These are phyloP conservation scores for Peniophora sp. DNA, from an alignment of 1,284 basidiomycete genomes.

Conservation along the genomic window DNA sequence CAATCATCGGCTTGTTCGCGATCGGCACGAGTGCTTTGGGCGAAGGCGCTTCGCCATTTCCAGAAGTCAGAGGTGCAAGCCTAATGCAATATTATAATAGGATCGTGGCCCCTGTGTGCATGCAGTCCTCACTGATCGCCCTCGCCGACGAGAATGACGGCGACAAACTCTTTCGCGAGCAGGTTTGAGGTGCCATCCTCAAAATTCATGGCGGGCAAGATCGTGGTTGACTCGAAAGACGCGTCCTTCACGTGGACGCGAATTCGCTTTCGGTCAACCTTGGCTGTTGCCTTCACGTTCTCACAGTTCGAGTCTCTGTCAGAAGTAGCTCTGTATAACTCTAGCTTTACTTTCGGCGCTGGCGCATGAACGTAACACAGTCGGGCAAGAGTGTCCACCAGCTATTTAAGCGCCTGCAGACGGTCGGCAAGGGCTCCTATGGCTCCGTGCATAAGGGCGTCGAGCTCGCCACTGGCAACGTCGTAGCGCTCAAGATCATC, in stretches of 20 bases:
- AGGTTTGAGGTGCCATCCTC: not conserved
- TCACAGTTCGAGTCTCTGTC: too few relatives aligned
- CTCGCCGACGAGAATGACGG: constrained; percentile 79
- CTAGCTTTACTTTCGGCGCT: too few relatives aligned
- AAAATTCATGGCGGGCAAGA: too few relatives aligned
- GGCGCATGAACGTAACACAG: constrained; percentile 9
- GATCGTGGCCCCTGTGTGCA: not conserved
- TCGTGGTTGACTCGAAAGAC: too few relatives aligned
- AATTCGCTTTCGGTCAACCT: too few relatives aligned
- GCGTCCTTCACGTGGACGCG: too few relatives aligned
- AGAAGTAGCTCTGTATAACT: too few relatives aligned
- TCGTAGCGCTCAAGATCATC: constrained; percentile 96
- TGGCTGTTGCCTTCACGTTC: too few relatives aligned
- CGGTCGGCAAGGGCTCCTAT: constrained; percentile 88
- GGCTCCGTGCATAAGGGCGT: constrained; percentile 94
- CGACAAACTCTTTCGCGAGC: constrained; percentile 58
- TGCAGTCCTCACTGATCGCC: constrained; percentile 64
- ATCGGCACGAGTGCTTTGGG: constrained; percentile 85
- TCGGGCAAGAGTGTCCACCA: constrained; percentile 37
- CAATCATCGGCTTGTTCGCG: constrained; percentile 82
- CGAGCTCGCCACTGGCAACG: constrained; percentile 75
- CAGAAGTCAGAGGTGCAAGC: constrained; percentile 62
- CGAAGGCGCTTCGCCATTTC: constrained; percentile 67
- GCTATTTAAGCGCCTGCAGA: constrained; percentile 47
- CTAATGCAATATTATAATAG: constrained; percentile 29